Base-by-base conservation (phyloP, 768 basidiomycete species). In the Amanita rimosa region DNA sequence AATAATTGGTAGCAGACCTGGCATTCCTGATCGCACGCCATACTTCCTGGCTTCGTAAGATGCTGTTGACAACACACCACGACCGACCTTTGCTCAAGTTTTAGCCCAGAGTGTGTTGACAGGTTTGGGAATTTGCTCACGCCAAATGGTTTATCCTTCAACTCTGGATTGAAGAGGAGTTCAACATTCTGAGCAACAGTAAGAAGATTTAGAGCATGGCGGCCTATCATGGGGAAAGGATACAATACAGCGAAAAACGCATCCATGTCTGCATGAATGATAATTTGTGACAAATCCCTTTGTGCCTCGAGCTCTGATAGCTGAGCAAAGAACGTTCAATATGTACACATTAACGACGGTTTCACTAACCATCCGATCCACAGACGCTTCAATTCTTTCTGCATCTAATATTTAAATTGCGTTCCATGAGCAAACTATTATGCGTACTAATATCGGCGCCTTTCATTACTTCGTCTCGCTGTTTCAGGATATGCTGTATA, bases 231-330 rank as follows among this genome's bases (percentile, higher is more conserved):
- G n/a, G 13, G 31, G 29, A 6, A 43, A 27, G 7, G 24, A 34
- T 10, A 43, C 61, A 67, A 46, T 48, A 72, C 72, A 1, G 87
- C 86, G 54, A 76, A 93, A 66, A 95, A 96, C 3, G 91, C 90
- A 62, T 97, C 95, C 80, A 94, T 92, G 59, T 99, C 96, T 26
- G 96, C 82, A 60, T 98, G 93, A 4, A 97, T 87, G 52, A 99
- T 88, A 16, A 67, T 75, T 62, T 94, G 88, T 2, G 76, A 75
- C 24, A 97, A 66, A 61, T 97, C 92, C 40, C 93, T 69, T 44
- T 77, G 71, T 1, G 71, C 65, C 61, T 95, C 91, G 3, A 95
- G 69, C 52, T 85, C 80, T 16, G 68, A 64, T 3, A 94, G 68
- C 87, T 83, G 47, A 16, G 31, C 5, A 38, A 6, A 40, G 33